phyloP scores from a whole-genome alignment of 2,329 filamentous ascomycete genomes.

The Exophiala aquamarina region DNA sequence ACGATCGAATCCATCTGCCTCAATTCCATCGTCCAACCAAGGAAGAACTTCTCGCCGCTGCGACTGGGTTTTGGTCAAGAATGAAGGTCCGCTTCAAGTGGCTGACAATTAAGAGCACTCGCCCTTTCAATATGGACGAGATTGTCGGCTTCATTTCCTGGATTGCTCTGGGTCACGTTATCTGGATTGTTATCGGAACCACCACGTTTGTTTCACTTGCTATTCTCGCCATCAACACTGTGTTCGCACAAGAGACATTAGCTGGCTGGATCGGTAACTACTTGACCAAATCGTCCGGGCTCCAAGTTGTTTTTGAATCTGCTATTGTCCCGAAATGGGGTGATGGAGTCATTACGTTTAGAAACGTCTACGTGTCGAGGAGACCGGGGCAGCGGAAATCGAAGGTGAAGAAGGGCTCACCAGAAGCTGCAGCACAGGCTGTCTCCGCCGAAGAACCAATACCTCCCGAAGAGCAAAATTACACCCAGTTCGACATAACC shows the following conservation, averaged over 20 bases:
- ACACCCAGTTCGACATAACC: conserved; percentile 94
- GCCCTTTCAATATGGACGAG: conserved; percentile 94
- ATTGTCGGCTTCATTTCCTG: conserved; percentile 94
- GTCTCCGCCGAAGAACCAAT: conserved; percentile 64
- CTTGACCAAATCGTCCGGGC: conserved; percentile 85
- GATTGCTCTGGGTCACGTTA: conserved; percentile 88
- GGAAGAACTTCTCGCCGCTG: conserved; percentile 86
- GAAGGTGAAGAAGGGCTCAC: conserved; percentile 89
- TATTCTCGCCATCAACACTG: conserved; percentile 90
- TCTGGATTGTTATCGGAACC: conserved; percentile 95
- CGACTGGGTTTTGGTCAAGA: conserved; percentile 89
- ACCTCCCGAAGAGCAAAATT: conserved; percentile 79
- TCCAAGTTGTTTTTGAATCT: conserved; percentile 94
- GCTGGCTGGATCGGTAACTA: conserved; percentile 95
- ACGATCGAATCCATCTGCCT: conserved; percentile 68
- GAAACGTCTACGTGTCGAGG: conserved; percentile 92
- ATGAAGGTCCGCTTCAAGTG: conserved; percentile 93
- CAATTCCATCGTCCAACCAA: conserved; percentile 81
- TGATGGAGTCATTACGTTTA: conserved; percentile 92
- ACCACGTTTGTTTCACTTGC: conserved; percentile 94
- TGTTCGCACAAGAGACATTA: conserved; percentile 94
- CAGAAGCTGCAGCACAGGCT: conserved; percentile 77
- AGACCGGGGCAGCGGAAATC: conserved; percentile 75
- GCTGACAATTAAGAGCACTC: conserved; percentile 89
- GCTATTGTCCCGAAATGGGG: conserved; percentile 96